Evolutionary conservation across 306 rosid species (phyloP).

Genomic region (Carpinus viminea): DNA sequence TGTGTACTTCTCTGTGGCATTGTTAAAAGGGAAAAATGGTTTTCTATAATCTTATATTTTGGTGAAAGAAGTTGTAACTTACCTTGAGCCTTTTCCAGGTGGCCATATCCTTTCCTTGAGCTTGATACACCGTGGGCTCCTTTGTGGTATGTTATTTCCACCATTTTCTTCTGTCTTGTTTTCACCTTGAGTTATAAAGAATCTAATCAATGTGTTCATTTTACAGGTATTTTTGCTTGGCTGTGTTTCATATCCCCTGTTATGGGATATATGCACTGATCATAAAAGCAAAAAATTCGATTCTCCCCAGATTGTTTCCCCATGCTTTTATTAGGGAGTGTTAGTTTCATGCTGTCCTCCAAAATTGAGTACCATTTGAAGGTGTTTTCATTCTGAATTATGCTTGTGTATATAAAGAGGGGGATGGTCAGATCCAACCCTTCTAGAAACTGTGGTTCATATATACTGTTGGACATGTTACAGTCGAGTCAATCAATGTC

Average conservation of each 20-base stretch:
- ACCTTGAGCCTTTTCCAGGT: slow-evolving; percentile 36
- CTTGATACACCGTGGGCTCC: slow-evolving; percentile 73
- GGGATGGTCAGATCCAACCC: slow-evolving; percentile 10
- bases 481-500: slow-evolving; percentile 12
- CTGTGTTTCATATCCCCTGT: slow-evolving; percentile 70
- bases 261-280: slow-evolving; percentile 64
- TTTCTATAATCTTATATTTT: not conserved
- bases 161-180: slow-evolving; percentile 6
- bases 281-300: slow-evolving; percentile 50
- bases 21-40: not conserved
- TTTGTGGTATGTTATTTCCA: slow-evolving; percentile 53
- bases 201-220: slow-evolving; percentile 7
- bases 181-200: not conserved
- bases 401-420: slow-evolving; percentile 20
- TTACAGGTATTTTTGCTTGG: slow-evolving; percentile 70
- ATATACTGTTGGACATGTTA: not conserved
- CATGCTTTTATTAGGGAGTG: slow-evolving; percentile 38
- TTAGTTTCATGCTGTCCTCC: slow-evolving; percentile 27
- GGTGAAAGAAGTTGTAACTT: slow-evolving; percentile 12
- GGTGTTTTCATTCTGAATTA: slow-evolving; percentile 8
- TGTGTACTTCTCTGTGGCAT: not conserved
- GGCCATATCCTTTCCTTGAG: slow-evolving; percentile 92
- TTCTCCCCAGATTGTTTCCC: slow-evolving; percentile 60
- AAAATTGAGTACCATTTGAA: not conserved
- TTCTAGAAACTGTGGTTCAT: not conserved